Evolutionary conservation across 2,329 filamentous ascomycete species (phyloP).

Genomic region (Clonostachys rhizophaga): DNA sequence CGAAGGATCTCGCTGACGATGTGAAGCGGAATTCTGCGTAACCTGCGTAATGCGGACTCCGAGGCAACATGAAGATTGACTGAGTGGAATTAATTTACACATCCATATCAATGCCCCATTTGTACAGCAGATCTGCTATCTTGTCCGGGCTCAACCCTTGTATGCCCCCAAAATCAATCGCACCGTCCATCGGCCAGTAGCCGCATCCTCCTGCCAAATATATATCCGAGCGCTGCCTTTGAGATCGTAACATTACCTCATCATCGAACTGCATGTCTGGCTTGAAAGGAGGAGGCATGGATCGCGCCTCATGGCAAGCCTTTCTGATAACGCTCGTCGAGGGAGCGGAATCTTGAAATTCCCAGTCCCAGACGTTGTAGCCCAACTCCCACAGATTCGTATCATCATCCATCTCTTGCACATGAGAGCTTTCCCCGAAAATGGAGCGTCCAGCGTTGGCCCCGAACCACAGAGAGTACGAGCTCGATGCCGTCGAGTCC

Average conservation of each 20-base stretch:
- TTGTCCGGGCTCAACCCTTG: not conserved
- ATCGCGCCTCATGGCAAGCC: not conserved
- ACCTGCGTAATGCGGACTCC: too few relatives aligned
- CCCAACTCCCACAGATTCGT: not conserved
- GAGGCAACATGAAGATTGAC: not conserved
- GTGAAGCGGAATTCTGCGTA: too few relatives aligned
- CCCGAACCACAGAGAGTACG: not conserved
- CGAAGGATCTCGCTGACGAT: too few relatives aligned
- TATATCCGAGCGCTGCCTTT: not conserved
- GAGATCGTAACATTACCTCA: not conserved
- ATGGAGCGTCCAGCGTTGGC: not conserved
- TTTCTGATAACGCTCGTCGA: not conserved
- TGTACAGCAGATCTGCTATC: not conserved
- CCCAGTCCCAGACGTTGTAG: not conserved
- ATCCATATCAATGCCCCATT: not conserved
- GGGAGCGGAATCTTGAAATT: not conserved
- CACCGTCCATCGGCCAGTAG: not conserved
- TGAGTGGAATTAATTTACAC: not conserved
- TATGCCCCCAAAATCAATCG: not conserved
- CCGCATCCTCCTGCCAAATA: not conserved
- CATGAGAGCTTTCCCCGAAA: not conserved
- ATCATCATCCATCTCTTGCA: not conserved
- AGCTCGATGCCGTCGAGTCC: not conserved
- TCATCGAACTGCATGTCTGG: not conserved
- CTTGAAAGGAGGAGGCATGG: not conserved